Evolutionary conservation across 176 grass and related monocot species (phyloP), one percentile per base, ranked within the genome.

Genomic region (Musa itinerans): DNA sequence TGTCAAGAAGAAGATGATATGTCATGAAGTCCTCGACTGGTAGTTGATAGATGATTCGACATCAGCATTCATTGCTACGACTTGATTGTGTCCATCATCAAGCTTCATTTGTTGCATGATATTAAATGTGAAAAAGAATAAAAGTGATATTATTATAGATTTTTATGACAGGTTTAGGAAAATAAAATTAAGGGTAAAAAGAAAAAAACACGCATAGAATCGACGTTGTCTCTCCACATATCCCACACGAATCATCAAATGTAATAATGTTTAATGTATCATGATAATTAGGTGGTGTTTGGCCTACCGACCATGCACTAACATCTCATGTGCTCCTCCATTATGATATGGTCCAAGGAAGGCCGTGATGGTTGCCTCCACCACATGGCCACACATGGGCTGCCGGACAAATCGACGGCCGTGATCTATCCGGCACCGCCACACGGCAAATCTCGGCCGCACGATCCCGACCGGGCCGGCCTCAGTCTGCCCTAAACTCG

Each of bases 361-460:
- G 2, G 10, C 63, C 26, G 22, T 11, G 12, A 26, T 27, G 63
- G 17, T 20, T 62, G 17, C 58, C 58, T 9, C 58, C 26, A 11
- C 20, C 65, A 68, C 65, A 68, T 68, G 65, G 2, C 24, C 12
- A 43, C 68, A 70, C 68, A 51, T 70, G 68, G 68, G 34, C 68
- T 70, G 68, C 68, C 68, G 34, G 34, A 17, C 8, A 1, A n/a
- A 20, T 12, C 34, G 8, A 51, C 68, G 68, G 68, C 34, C 9
- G 8, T 2, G 68, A 70, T 70, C 68, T 15, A 16, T 48, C 48
- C 11, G 2, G 34, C 2, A 48, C 29, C 48, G 26, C 19, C 19
- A 17, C 10, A 11, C 10, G 8, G 20, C 7, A 7, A 11, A 51
- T 70, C 68, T 70, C 43, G 12, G 68, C 48, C 68, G 48, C 68